phyloP scores from a whole-genome alignment of 1,139 yeast species.

The Suhomyces maxii region DNA sequence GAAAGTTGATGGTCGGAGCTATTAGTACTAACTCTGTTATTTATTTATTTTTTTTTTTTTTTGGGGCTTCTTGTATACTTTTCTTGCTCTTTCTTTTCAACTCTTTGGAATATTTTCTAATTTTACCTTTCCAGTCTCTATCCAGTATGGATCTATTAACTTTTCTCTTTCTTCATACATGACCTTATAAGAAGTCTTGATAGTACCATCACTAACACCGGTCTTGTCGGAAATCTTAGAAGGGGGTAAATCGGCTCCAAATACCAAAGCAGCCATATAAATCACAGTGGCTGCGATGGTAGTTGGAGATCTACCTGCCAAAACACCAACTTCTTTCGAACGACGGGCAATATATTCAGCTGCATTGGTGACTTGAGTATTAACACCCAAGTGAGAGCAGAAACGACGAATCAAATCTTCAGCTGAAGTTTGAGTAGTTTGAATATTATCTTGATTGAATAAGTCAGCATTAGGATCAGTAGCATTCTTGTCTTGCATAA shows the following conservation, averaged over 20 bases:
- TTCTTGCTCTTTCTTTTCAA: constrained; percentile 8
- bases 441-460: constrained; percentile 56
- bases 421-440: constrained; percentile 87
- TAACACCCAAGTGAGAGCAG: constrained; percentile 90
- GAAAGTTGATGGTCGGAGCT: no score
- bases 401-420: constrained; percentile 94
- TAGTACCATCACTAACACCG: constrained; percentile 98
- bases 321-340: constrained; percentile 87
- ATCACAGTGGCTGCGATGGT: constrained; percentile 98
- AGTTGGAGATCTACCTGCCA: constrained; percentile 96
- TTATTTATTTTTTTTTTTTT: no score
- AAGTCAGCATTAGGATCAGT: constrained; percentile 43
- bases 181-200: constrained; percentile 86
- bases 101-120: constrained; percentile 59
- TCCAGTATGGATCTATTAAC: constrained; percentile 78
- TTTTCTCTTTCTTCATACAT: constrained; percentile 73
- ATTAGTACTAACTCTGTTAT: no score
- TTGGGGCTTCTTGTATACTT: neutral
- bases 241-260: constrained; percentile 70
- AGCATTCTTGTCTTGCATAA: constrained; percentile 66
- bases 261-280: constrained; percentile 84
- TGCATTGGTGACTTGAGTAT: constrained; percentile 83
- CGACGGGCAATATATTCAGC: constrained; percentile 91
- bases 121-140: constrained; percentile 67
- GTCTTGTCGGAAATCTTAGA: constrained; percentile 86